phyloP scores from a whole-genome alignment of 1,139 yeast genomes.

The Candida labiduridarum region DNA sequence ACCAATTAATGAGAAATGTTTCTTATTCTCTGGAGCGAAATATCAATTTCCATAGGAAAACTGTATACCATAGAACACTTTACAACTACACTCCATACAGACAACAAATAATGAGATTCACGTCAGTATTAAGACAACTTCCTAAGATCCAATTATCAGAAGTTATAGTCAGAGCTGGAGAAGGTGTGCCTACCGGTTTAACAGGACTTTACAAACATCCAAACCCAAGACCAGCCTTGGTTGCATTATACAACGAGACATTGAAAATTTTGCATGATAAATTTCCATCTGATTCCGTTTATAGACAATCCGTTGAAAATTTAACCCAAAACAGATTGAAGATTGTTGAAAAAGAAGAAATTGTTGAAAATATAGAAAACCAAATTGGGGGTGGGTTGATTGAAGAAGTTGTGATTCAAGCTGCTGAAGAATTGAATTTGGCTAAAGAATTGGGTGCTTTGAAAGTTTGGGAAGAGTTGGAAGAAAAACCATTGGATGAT shows the following conservation, averaged over 20 bases:
- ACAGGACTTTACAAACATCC: conserved; percentile 82
- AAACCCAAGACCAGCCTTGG: conserved; percentile 79
- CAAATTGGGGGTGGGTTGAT: conserved; percentile 82
- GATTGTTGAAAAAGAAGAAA: conserved; percentile 66
- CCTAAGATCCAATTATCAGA: conserved; percentile 9
- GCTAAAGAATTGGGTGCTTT: conserved; percentile 68
- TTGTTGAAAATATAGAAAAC: conserved; percentile 67
- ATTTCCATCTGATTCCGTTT: conserved; percentile 72
- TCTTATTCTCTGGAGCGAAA: conserved; percentile 9
- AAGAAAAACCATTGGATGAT: conserved; percentile 69
- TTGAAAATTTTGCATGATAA: conserved; percentile 56
- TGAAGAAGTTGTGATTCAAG: conserved; percentile 82
- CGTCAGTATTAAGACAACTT: conserved; percentile 50
- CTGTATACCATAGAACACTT: background rate
- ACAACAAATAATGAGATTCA: conserved; percentile 37
- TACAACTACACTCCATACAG: background rate
- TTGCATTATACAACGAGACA: conserved; percentile 72
- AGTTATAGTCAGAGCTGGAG: conserved; percentile 66
- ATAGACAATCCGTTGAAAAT: conserved; percentile 75
- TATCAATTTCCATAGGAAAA: conserved; percentile 14
- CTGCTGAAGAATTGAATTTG: conserved; percentile 75
- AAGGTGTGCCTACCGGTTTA: conserved; percentile 78
- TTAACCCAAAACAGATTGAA: conserved; percentile 70
- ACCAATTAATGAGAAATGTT: conserved; percentile 16
- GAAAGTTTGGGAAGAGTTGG: conserved; percentile 69